Percentiles rank a stretch among this genome's conserved stretches.
These are phyloP conservation scores for Medicago ruthenica DNA, from an alignment of 306 rosid genomes.

Conservation along the genomic window DNA sequence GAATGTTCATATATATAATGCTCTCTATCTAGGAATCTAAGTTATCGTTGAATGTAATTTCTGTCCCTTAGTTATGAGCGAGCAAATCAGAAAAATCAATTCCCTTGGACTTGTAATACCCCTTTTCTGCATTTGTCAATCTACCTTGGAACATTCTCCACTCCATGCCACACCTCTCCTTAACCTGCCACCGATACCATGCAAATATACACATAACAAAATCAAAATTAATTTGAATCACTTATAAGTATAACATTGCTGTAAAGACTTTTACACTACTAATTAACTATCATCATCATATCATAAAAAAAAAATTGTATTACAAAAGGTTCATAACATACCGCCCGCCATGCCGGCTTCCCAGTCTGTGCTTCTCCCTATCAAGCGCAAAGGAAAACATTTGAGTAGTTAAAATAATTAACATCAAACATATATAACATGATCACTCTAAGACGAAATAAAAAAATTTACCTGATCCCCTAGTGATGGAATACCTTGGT, in stretches of 20 bases:
- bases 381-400: constrained; percentile 28
- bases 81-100: constrained; percentile 53
- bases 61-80: constrained; percentile 49
- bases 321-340: constrained; percentile 46
- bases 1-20: background rate
- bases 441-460: background rate
- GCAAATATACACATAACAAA: constrained; percentile 10
- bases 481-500: constrained; percentile 88
- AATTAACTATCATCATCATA: background rate
- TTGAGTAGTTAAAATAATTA: background rate
- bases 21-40: constrained; percentile 14
- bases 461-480: constrained; percentile 72
- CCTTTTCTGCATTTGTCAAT: constrained; percentile 74
- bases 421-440: background rate
- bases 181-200: constrained; percentile 65
- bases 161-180: constrained; percentile 93
- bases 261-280: background rate
- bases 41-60: constrained; percentile 35
- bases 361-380: constrained; percentile 85
- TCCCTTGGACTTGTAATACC: constrained; percentile 68
- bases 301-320: background rate
- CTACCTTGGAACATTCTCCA: constrained; percentile 94
- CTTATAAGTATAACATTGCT: background rate
- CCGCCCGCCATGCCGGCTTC: constrained; percentile 90
- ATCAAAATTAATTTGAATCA: background rate